A percentile compares a stretch with the other conserved stretches of the same genome.
phyloP scores from a whole-genome alignment of 257 asterid genomes.

The Solanum corneliomulleri region DNA sequence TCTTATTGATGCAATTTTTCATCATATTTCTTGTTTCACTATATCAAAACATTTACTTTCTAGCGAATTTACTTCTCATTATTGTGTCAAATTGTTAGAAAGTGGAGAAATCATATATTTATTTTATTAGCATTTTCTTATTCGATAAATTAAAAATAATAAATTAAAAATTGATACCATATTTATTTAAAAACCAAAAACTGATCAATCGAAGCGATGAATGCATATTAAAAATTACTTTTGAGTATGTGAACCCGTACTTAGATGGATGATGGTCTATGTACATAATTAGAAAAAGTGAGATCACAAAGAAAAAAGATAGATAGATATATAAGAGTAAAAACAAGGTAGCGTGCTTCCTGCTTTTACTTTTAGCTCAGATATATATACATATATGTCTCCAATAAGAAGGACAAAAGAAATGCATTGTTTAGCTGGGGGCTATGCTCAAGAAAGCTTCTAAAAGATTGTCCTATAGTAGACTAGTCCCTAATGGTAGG shows the following conservation, averaged over 20 bases:
- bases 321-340: background rate
- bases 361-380: background rate
- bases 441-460: background rate
- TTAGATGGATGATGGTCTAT: background rate
- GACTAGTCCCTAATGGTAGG: background rate
- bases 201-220: accelerated
- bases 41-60: too few relatives aligned
- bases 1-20: too few relatives aligned
- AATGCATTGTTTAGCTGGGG: background rate
- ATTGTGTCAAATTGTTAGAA: too few relatives aligned
- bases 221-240: background rate
- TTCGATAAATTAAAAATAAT: too few relatives aligned
- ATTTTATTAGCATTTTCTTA: too few relatives aligned
- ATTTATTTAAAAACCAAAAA: too few relatives aligned
- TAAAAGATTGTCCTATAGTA: background rate
- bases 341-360: background rate
- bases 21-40: too few relatives aligned
- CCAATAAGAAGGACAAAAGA: background rate
- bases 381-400: background rate
- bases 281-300: background rate
- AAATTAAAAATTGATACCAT: too few relatives aligned
- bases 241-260: background rate
- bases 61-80: too few relatives aligned
- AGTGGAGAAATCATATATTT: too few relatives aligned
- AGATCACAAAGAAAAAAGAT: background rate